Percentiles rank a stretch among this genome's conserved stretches.
Conservation (phyloP, 2,329 filamentous ascomycete genomes). For the Neofusicoccum sp. region DNA sequence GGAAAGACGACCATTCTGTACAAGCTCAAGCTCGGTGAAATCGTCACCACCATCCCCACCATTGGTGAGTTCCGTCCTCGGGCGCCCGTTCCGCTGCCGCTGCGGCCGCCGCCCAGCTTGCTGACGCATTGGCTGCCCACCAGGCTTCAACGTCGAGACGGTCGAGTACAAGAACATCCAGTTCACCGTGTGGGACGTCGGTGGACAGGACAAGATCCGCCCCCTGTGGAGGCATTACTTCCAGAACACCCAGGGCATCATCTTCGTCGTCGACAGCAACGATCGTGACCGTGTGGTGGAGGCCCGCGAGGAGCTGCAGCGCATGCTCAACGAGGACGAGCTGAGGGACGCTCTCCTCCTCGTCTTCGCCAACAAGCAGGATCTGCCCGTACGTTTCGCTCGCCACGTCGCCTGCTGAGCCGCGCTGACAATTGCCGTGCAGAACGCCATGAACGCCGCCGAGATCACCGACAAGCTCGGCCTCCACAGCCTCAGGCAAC, state of each 20-base stretch:
- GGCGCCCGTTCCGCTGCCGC: not conserved
- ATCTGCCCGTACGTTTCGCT: slow-evolving; percentile 72
- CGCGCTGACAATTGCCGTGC: slow-evolving; percentile 19
- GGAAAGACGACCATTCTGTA: slow-evolving; percentile 99
- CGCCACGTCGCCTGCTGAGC: slow-evolving; percentile 7
- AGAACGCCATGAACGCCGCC: slow-evolving; percentile 99
- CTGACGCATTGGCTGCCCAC: not conserved
- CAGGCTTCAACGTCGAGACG: slow-evolving; percentile 94
- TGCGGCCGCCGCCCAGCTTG: not conserved
- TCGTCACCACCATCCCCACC: slow-evolving; percentile 96
- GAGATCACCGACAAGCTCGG: slow-evolving; percentile 99
- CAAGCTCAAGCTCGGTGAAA: slow-evolving; percentile 97
- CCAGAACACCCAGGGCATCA: slow-evolving; percentile 90
- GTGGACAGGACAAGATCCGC: slow-evolving; percentile 97
- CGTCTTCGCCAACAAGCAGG: slow-evolving; percentile 99
- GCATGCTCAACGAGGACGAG: slow-evolving; percentile 96
- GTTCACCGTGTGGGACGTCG: slow-evolving; percentile 99
- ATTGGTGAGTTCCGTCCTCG: slow-evolving; percentile 58
- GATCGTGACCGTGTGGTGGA: slow-evolving; percentile 90
- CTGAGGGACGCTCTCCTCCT: slow-evolving; percentile 93
- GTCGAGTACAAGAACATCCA: slow-evolving; percentile 99
- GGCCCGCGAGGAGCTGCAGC: slow-evolving; percentile 87
- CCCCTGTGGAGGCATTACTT: slow-evolving; percentile 98
- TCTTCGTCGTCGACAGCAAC: slow-evolving; percentile 97
- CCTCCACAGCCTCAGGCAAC: slow-evolving; percentile 97